A percentile compares a stretch with the other conserved stretches of the same genome.
Conservation (phyloP, 371 early-diverging fungal genomes). For the Haplosporangium sp. region DNA sequence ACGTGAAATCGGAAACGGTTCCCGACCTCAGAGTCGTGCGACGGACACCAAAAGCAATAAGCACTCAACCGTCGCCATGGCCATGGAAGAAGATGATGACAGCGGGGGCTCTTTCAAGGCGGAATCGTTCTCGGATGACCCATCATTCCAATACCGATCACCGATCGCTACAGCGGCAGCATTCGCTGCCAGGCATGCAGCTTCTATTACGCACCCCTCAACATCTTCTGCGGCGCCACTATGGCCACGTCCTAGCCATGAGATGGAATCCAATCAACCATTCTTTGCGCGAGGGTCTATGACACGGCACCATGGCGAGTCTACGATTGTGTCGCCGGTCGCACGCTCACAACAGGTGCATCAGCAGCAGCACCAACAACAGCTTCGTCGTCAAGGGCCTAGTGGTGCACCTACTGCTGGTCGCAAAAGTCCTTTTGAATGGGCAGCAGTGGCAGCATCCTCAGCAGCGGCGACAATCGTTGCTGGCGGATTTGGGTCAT, state of each 20-base stretch:
- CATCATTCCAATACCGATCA: slow-evolving; percentile 33
- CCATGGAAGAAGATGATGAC: slow-evolving; percentile 26
- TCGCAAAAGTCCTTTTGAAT: slow-evolving; percentile 48
- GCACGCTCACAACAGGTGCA: slow-evolving; percentile 5
- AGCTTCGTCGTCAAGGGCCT: not conserved
- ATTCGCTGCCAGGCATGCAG: slow-evolving; percentile 11
- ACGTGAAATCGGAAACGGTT: slow-evolving; percentile 41
- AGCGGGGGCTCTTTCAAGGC: slow-evolving; percentile 21
- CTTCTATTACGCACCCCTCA: not conserved
- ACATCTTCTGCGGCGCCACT: not conserved
- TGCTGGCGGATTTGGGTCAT: slow-evolving; percentile 28
- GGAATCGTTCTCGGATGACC: slow-evolving; percentile 45
- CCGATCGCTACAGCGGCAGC: slow-evolving; percentile 4
- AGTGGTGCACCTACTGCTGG: slow-evolving; percentile 10
- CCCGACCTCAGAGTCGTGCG: slow-evolving; percentile 12
- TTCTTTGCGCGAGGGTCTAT: slow-evolving; percentile 5
- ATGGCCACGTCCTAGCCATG: not conserved
- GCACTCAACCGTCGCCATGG: slow-evolving; percentile 4
- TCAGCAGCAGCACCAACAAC: slow-evolving; percentile 6
- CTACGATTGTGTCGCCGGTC: slow-evolving; percentile 10
- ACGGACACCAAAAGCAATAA: not conserved
- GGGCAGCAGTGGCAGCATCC: slow-evolving; percentile 39
- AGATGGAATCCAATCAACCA: slow-evolving; percentile 11
- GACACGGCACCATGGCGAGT: slow-evolving; percentile 2
- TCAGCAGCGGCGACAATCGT: slow-evolving; percentile 33